Conservation (phyloP, 139 green algal genomes). For the Haematococcus lacustris region DNA sequence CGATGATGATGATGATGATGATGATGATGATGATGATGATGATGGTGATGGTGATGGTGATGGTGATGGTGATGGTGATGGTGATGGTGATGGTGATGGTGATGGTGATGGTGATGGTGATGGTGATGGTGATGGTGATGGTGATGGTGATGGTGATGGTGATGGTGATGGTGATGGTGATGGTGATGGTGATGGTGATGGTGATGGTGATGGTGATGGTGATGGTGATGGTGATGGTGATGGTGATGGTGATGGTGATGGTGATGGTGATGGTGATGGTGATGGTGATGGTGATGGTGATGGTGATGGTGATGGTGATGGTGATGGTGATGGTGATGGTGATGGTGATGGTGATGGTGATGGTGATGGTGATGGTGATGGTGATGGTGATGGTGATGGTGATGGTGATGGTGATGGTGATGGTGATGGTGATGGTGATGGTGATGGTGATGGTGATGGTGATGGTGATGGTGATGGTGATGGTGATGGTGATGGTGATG, state of each 20-base stretch:
- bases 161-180: slow-evolving; percentile 1
- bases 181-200: slow-evolving; percentile 1
- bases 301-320: slow-evolving; percentile 1
- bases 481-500: no score
- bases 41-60: no score
- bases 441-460: no score
- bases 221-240: slow-evolving; percentile 1
- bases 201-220: neutral
- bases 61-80: no score
- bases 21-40: slow-evolving; percentile 5
- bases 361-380: slow-evolving; percentile 1
- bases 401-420: slow-evolving; percentile 1
- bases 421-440: neutral
- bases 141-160: no score
- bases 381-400: neutral
- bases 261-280: neutral
- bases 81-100: no score
- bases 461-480: no score
- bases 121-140: no score
- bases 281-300: slow-evolving; percentile 1
- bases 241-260: slow-evolving; percentile 1
- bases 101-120: no score
- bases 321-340: neutral
- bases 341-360: slow-evolving; percentile 1
- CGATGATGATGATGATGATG: slow-evolving; percentile 3